Conservation (phyloP, 2,329 filamentous ascomycete genomes). For the Ascochyta lentis region DNA sequence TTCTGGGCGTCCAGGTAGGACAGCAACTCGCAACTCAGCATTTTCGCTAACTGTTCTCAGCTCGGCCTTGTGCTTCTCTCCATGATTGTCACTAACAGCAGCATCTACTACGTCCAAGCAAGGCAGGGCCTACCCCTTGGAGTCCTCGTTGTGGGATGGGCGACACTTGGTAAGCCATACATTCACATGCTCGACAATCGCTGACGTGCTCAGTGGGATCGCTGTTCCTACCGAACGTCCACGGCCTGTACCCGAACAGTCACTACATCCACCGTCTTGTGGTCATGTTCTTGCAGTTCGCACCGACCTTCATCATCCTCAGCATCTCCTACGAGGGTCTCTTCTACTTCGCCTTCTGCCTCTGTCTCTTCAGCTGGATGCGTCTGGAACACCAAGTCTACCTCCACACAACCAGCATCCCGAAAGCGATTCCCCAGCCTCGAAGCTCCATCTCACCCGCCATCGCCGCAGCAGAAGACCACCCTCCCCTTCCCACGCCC, state of each 20-base stretch:
- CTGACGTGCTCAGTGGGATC: slow-evolving; percentile 65
- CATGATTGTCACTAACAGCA: slow-evolving; percentile 86
- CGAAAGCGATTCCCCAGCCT: slow-evolving; percentile 16
- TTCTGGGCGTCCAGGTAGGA: slow-evolving; percentile 72
- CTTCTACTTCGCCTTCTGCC: slow-evolving; percentile 90
- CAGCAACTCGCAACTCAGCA: too few relatives aligned
- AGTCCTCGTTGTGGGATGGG: slow-evolving; percentile 87
- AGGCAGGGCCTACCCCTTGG: slow-evolving; percentile 84
- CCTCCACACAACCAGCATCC: slow-evolving; percentile 41
- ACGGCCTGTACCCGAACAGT: slow-evolving; percentile 78
- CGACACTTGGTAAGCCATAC: slow-evolving; percentile 68
- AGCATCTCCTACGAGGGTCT: slow-evolving; percentile 97
- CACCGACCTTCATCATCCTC: slow-evolving; percentile 91
- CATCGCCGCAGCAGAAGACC: slow-evolving; percentile 48
- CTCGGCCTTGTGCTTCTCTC: slow-evolving; percentile 80
- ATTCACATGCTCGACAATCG: background rate
- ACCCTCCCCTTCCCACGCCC: slow-evolving; percentile 40
- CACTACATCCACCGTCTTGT: slow-evolving; percentile 91
- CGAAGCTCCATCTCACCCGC: slow-evolving; percentile 45
- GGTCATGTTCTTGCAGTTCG: slow-evolving; percentile 89
- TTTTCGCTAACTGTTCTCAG: slow-evolving; percentile 44
- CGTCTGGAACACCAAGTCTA: slow-evolving; percentile 84
- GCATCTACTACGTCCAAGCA: slow-evolving; percentile 81
- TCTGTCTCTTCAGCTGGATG: slow-evolving; percentile 86
- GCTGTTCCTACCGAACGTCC: slow-evolving; percentile 78